Evolutionary conservation across 257 asterid genomes (phyloP), one percentile per base, ranked within the genome.

Genomic region (Solanum lycopersicoides): DNA sequence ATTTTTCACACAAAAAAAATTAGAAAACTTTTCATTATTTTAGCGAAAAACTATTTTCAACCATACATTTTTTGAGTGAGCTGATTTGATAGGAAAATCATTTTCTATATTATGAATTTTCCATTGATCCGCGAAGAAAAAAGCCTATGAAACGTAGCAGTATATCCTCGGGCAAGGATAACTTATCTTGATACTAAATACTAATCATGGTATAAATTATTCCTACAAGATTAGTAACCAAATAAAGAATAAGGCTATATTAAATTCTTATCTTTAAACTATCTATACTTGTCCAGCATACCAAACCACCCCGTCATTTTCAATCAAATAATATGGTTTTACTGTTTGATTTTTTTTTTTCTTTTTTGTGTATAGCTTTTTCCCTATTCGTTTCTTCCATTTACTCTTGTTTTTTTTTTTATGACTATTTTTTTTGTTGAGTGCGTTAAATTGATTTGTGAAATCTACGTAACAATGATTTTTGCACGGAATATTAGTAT

Each of bases 141-240:
- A 16, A 8, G 2, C 56, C 12, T 20, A 3, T 18, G n/a, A 3
- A 18, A 56, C 3, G 0, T 0, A 18, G n/a, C 18, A 56, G 25
- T 20, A 25, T 11, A 63, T 63, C 0, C 30, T 65, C 15, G 5
- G 9, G 1, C 4, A 65, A n/a, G 8, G 0, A 65, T 25, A 25
- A 65, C 18, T 65, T 65, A 65, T 65, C 0, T 65, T 65, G 2
- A 2, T 65, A 25, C 35, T 65, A 11, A 23, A n/a, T 65, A n/a
- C 34, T 65, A n/a, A 65, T 65, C 3, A 28, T 0, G 71, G 0
- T n/a, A 65, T n/a, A 65, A 65, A 7, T 65, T n/a, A 63, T 63
- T 28, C 1, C 0, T 0, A 16, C 32, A 63, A 1, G 0, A n/a
- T n/a, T 65, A 25, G 34, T 65, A 65, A 65, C 71, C 4, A 9